phyloP scores from a whole-genome alignment of 2,329 filamentous ascomycete species.

The Xylariales sp. region DNA sequence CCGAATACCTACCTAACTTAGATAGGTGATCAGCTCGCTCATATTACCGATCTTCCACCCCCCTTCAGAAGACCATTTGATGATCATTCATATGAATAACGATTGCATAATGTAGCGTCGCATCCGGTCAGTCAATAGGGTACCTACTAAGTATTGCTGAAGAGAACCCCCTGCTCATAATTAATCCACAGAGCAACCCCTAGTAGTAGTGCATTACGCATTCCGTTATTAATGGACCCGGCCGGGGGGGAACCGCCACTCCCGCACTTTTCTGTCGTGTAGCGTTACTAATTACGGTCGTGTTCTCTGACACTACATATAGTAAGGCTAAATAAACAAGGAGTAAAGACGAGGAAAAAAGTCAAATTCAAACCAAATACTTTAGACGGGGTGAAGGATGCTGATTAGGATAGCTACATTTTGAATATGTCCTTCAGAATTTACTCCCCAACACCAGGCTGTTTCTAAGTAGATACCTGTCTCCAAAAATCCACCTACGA shows the following conservation, averaged over 20 bases:
- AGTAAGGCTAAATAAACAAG: constrained; percentile 2
- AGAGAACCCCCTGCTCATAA: constrained; percentile 7
- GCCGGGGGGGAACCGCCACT: constrained; percentile 11
- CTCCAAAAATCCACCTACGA: neutral
- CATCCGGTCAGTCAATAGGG: constrained; percentile 5
- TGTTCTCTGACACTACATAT: neutral
- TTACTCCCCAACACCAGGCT: constrained; percentile 12
- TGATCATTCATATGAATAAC: neutral
- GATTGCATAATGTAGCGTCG: constrained; percentile 17
- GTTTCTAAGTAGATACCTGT: neutral
- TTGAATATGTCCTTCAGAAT: constrained; percentile 10
- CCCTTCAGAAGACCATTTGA: neutral
- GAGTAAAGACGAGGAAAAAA: neutral
- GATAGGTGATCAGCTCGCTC: constrained; percentile 1
- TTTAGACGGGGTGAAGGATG: constrained; percentile 13
- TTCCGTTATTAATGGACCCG: constrained; percentile 2
- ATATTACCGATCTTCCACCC: neutral
- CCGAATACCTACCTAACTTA: constrained; percentile 18
- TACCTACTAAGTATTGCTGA: neutral
- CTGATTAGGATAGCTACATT: constrained; percentile 8
- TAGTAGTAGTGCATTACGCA: constrained; percentile 10
- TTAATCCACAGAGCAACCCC: neutral
- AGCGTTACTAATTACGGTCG: neutral
- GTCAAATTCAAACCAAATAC: neutral
- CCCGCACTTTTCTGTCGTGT: constrained; percentile 10